phyloP scores from a whole-genome alignment of 2,329 filamentous ascomycete species.

The Diaporthe destruens region DNA sequence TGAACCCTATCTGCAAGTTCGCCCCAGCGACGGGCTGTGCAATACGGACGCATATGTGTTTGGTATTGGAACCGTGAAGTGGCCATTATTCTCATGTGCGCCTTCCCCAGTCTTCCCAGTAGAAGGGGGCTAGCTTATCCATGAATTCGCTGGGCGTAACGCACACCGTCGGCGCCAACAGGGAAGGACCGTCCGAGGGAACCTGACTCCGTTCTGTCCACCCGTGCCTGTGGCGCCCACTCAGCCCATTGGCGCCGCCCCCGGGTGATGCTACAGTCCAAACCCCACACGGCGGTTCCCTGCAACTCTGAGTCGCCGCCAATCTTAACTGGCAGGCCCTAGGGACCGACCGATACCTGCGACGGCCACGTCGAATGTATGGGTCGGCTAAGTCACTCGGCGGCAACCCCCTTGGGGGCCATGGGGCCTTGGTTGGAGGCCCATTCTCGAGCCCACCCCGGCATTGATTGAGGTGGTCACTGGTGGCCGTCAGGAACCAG shows the following conservation, averaged over 20 bases:
- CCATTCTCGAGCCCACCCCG: slow-evolving; percentile 25
- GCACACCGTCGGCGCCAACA: slow-evolving; percentile 13
- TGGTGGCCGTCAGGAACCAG: slow-evolving; percentile 10
- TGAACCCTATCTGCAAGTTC: neutral
- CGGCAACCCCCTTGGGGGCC: too few relatives aligned
- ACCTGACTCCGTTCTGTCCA: neutral
- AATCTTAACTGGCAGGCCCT: slow-evolving; percentile 23
- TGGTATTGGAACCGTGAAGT: neutral
- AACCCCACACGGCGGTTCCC: slow-evolving; percentile 8
- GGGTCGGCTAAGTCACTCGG: slow-evolving; percentile 14
- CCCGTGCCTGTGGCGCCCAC: neutral
- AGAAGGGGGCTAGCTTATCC: slow-evolving; percentile 24
- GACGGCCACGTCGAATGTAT: slow-evolving; percentile 25
- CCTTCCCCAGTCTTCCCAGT: neutral
- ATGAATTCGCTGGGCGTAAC: slow-evolving; percentile 23
- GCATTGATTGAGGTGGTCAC: slow-evolving; percentile 32
- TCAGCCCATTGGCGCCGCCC: slow-evolving; percentile 14
- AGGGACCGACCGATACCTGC: slow-evolving; percentile 1
- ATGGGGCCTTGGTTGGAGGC: slow-evolving; percentile 5
- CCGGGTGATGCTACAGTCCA: slow-evolving; percentile 1
- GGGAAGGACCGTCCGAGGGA: neutral
- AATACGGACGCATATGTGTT: neutral
- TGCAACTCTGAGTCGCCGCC: slow-evolving; percentile 32
- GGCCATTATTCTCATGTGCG: neutral
- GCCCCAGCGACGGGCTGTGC: slow-evolving; percentile 9